Base-by-base conservation (phyloP, 495 filamentous ascomycete species). In the Sabuloglossum arenarium region DNA sequence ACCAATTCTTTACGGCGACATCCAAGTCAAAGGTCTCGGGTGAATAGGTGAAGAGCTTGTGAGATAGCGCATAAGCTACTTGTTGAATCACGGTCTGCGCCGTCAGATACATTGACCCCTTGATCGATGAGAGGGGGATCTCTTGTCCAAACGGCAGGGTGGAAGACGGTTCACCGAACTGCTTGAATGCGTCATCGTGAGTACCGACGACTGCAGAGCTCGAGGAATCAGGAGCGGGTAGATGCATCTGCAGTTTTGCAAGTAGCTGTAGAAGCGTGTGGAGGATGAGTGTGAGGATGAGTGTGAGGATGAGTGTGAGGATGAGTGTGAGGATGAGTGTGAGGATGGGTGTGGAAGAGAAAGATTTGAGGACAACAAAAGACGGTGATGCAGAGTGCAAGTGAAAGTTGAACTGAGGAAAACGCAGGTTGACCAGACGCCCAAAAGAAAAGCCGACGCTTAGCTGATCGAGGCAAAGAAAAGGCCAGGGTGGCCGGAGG, bases 1-100 rank as follows among this genome's bases (percentile, higher is more conserved):
- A 75, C 91, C 91, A 98, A 59, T 79, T 65, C 65, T 81, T 83
- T 16, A 84, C 79, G 29, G 89, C 84, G 52, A 78, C 63, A 68
- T 96, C 90, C 51, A 98, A 75, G 62, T 90, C 83, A 63, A 95
- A 97, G 27, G 85, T 82, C 61, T 94, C 84, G 9, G 89, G 88
- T 16, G 93, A 96, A 71, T 94, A 96, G 34, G 88, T 84, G 71
- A 94, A 98, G 67, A 97, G 79, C 72, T 91, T 93, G 73, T 96
- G 88, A 57, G 87, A 94, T 58, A 98, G 76, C 53, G 83, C 72
- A 68, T 94, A 97, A 53, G 91, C 84, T 57, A 94, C 88, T 69
- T 98, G 91, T 71, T 98, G 93, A 58, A 96, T 83, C 56, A 98
- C 75, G 23, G 83, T 79, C 69, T 97, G 93, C 46, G 87, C 81